These are phyloP conservation scores for Puccinia sorghi DNA, from an alignment of 1,284 basidiomycete species.

Conservation along the genomic window DNA sequence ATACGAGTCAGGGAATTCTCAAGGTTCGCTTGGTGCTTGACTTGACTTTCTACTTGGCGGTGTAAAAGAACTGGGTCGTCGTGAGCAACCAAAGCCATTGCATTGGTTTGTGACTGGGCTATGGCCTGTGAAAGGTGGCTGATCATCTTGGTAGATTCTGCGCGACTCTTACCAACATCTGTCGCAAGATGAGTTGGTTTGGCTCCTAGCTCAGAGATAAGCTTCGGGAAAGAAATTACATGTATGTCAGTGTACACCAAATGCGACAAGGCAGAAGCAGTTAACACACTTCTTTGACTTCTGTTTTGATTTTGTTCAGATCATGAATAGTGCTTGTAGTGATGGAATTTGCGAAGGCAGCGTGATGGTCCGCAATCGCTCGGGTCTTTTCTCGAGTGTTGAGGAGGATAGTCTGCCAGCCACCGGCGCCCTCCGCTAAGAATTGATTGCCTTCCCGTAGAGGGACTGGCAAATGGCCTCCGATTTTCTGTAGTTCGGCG, in stretches of 20 bases:
- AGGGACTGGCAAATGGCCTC: slow-evolving; percentile 41
- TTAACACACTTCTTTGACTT: slow-evolving; percentile 27
- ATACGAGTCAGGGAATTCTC: slow-evolving; percentile 50
- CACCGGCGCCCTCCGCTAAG: slow-evolving; percentile 37
- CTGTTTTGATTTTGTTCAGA: slow-evolving; percentile 26
- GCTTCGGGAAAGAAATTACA: not conserved
- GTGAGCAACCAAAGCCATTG: slow-evolving; percentile 52
- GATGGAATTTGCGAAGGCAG: slow-evolving; percentile 35
- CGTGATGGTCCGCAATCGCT: slow-evolving; percentile 37
- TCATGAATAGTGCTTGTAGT: slow-evolving; percentile 17
- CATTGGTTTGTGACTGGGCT: slow-evolving; percentile 28
- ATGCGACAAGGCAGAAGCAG: not conserved
- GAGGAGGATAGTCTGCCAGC: slow-evolving; percentile 38
- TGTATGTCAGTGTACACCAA: not conserved
- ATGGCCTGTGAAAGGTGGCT: slow-evolving; percentile 31
- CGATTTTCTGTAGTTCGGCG: slow-evolving; percentile 34
- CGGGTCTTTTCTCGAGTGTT: slow-evolving; percentile 36
- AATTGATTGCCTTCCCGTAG: slow-evolving; percentile 47
- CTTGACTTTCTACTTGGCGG: slow-evolving; percentile 52
- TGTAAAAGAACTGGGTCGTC: slow-evolving; percentile 55
- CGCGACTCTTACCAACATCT: slow-evolving; percentile 42
- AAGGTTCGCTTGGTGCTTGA: slow-evolving; percentile 54
- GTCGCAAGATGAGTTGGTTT: slow-evolving; percentile 16
- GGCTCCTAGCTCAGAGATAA: slow-evolving; percentile 28
- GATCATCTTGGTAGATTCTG: slow-evolving; percentile 40